These are phyloP conservation scores for Hymenoscyphus fraxineus DNA, from an alignment of 2,329 filamentous ascomycete genomes.

Conservation along the genomic window DNA sequence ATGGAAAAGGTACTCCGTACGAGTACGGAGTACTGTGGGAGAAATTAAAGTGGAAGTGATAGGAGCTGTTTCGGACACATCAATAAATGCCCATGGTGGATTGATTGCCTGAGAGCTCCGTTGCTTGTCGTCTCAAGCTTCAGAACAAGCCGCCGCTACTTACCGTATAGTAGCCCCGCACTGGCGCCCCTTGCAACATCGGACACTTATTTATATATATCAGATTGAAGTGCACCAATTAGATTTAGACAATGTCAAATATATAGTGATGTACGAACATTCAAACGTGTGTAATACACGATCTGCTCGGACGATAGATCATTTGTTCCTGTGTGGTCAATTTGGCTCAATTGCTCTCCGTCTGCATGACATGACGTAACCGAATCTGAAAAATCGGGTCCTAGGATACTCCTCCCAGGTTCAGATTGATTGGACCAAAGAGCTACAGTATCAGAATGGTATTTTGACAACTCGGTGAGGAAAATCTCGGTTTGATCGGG, in stretches of 20 bases:
- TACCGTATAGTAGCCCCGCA: neutral
- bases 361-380: neutral
- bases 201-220: neutral
- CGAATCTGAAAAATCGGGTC: neutral
- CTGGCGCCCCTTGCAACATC: neutral
- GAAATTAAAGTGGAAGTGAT: neutral
- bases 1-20: neutral
- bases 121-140: conserved; percentile 1
- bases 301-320: neutral
- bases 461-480: neutral
- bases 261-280: neutral
- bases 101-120: neutral
- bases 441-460: neutral
- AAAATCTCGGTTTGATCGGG: no score
- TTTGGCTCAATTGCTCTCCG: neutral
- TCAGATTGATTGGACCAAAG: neutral
- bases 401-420: neutral
- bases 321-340: neutral
- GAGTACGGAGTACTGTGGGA: neutral
- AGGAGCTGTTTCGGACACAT: neutral
- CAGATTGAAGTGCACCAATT: neutral
- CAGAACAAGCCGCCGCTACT: neutral
- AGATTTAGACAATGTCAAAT: neutral
- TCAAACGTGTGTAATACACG: neutral
- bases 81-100: conserved; percentile 1